Evolutionary conservation across 352 stramenopile species (phyloP).

Genomic region (Globisporangium orthogonon): DNA sequence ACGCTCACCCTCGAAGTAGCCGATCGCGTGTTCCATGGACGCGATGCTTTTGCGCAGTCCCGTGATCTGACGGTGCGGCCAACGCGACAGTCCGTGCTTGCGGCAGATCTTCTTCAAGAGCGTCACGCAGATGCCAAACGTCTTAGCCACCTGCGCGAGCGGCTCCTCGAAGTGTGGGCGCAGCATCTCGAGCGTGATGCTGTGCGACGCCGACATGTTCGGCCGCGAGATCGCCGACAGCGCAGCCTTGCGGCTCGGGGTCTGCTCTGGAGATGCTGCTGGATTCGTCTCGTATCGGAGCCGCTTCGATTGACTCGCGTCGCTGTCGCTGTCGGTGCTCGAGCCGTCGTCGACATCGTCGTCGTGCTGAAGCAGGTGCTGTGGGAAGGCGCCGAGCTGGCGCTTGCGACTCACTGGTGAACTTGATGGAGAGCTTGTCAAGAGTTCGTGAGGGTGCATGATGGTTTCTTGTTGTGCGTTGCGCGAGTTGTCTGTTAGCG

Average conservation of each 20-base stretch:
- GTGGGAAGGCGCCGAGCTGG: conserved; percentile 1
- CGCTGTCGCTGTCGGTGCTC: conserved; percentile 1
- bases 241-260: conserved; percentile 15
- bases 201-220: conserved; percentile 72
- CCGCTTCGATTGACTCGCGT: conserved; percentile 7
- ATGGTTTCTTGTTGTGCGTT: not conserved
- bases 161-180: conserved; percentile 82
- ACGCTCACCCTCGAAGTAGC: conserved; percentile 63
- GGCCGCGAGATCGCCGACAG: conserved; percentile 15
- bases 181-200: conserved; percentile 78
- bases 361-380: conserved; percentile 5
- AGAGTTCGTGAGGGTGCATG: conserved; percentile 6
- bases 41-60: conserved; percentile 83
- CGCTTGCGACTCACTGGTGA: conserved; percentile 3
- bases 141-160: conserved; percentile 63
- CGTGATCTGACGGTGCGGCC: conserved; percentile 83
- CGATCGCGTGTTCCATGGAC: conserved; percentile 81
- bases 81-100: conserved; percentile 69
- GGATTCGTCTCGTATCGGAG: conserved; percentile 1
- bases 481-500: not conserved
- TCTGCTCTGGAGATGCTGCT: not conserved
- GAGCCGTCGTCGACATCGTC: not conserved
- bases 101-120: conserved; percentile 85
- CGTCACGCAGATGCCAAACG: conserved; percentile 80
- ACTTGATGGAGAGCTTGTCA: not conserved